phyloP scores from a whole-genome alignment of 2,329 filamentous ascomycete species.

The Penicillium sp. region DNA sequence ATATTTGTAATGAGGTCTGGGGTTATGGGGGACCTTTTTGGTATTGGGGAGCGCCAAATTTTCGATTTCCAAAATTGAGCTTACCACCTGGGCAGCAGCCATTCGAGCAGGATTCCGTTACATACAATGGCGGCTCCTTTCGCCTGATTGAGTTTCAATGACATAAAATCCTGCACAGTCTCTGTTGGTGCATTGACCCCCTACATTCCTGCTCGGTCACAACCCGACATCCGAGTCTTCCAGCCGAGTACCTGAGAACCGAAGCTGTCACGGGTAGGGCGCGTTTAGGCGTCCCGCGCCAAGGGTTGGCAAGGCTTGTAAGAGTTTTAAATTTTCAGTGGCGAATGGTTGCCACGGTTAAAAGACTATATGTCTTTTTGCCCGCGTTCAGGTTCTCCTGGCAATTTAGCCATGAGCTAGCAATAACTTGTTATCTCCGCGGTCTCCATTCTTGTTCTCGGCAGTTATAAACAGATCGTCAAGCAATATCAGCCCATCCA shows the following conservation, averaged over 20 bases:
- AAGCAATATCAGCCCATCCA: neutral
- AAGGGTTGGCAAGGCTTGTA: conserved; percentile 1
- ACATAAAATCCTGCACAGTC: neutral
- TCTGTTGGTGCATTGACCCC: neutral
- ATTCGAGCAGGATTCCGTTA: neutral
- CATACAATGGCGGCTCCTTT: neutral
- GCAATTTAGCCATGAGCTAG: too few relatives aligned
- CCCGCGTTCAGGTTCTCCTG: neutral
- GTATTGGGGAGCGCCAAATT: neutral
- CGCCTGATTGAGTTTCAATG: neutral
- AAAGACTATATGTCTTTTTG: neutral
- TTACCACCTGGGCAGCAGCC: neutral
- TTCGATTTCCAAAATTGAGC: neutral
- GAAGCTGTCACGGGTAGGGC: neutral
- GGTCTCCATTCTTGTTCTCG: neutral
- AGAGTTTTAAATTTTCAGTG: neutral
- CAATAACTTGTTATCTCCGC: too few relatives aligned
- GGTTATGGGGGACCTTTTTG: neutral
- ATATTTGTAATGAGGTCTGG: neutral
- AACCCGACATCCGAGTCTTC: neutral
- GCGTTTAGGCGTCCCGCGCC: neutral
- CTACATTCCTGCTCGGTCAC: neutral
- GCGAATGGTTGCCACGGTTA: conserved; percentile 9
- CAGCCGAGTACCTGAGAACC: neutral
- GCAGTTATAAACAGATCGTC: neutral